Base-by-base conservation (phyloP, 208 protist genomes). In the Porcisia deanei region DNA sequence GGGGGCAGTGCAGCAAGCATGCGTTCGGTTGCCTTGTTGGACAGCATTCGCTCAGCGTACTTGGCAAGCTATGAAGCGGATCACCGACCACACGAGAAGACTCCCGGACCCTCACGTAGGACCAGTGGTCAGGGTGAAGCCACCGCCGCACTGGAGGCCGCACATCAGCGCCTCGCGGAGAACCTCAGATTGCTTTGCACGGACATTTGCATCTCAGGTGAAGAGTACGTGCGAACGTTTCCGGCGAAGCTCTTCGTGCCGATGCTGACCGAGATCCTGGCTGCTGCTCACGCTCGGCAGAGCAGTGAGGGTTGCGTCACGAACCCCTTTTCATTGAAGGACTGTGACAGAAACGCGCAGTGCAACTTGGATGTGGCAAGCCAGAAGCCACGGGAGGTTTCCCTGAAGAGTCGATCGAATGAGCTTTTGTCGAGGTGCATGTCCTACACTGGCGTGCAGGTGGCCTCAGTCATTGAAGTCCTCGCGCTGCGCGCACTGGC, bases 401-500 rank as follows among this genome's bases (percentile, higher is more conserved):
- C 18, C 7, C 8, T 25, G 4, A 52, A 1, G 16, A 25, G 34
- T 8, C 68, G 22, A 30, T 47, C 34, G 10, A 54, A 59, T n/a
- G 5, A 20, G n/a, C 57, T 75, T 12, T 47, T 57, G 2, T 49
- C 54, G 6, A 53, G 4, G 49, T 52, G 57, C 14, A 53, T 78
- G 14, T 58, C 69, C 10, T 78, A 49, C 55, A n/a, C 30, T 4
- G 73, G 73, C 1, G 59, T 82, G 49, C 78, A 82, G 71, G 54
- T 65, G 14, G 82, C 82, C 6, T 82, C 78, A 5, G 73, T 67
- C 2, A 60, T 82, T 2, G 76, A 77, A 43, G 71, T 81, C 39
- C 75, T 87, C 20, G 70, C 81, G 3, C 73, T 88, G 20, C 88
- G 89, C 25, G 80, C 86, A 16, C 49, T 96, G 34, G 83, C 88